Evolutionary conservation across 805 yeast genomes (phyloP).

Genomic region (Ogataea pilisensis): DNA sequence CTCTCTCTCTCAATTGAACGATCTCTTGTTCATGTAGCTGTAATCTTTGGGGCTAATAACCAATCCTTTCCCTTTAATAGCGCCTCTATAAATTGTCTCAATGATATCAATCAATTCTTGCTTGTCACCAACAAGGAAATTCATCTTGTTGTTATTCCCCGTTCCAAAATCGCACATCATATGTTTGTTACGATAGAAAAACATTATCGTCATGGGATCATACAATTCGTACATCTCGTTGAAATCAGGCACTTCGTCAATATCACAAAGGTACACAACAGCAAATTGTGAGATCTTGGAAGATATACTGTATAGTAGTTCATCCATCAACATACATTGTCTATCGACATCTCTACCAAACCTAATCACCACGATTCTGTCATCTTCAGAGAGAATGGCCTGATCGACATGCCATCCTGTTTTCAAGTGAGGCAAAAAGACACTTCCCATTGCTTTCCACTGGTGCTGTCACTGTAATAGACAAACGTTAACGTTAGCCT

Average conservation of each 20-base stretch:
- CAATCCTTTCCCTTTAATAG: slow-evolving; percentile 86
- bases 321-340: slow-evolving; percentile 90
- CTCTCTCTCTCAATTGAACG: background rate
- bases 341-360: slow-evolving; percentile 78
- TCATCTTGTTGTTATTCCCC: slow-evolving; percentile 92
- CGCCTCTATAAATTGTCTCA: slow-evolving; percentile 88
- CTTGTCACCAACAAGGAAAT: slow-evolving; percentile 69
- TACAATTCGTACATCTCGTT: slow-evolving; percentile 84
- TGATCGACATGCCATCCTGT: slow-evolving; percentile 98
- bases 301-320: slow-evolving; percentile 69
- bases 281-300: slow-evolving; percentile 87
- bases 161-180: slow-evolving; percentile 99
- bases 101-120: slow-evolving; percentile 90
- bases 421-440: slow-evolving; percentile 72
- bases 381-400: slow-evolving; percentile 89
- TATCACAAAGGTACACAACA: slow-evolving; percentile 82
- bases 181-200: slow-evolving; percentile 87
- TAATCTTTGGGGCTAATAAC: slow-evolving; percentile 80
- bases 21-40: slow-evolving; percentile 31
- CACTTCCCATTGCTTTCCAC: slow-evolving; percentile 60
- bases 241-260: slow-evolving; percentile 85
- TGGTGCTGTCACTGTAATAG: too few species aligned
- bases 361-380: slow-evolving; percentile 78
- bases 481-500: too few species aligned
- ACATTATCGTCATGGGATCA: slow-evolving; percentile 92